These are phyloP conservation scores for Tylopilus sp. DNA, from an alignment of 768 basidiomycete species.

Conservation along the genomic window DNA sequence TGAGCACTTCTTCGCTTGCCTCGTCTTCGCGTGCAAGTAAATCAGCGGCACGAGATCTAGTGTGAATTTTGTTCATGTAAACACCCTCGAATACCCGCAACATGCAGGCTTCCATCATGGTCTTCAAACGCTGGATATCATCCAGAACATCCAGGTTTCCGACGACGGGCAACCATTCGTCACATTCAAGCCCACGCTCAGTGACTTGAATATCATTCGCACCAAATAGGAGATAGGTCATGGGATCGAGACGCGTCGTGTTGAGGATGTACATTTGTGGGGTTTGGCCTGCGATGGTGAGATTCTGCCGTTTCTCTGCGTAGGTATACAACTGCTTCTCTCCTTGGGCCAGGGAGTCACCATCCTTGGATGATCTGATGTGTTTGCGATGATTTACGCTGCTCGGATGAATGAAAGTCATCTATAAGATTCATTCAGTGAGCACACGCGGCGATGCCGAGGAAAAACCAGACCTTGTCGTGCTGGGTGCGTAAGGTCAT, in stretches of 20 bases:
- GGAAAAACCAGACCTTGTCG: slow-evolving; percentile 64
- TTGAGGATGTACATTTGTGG: slow-evolving; percentile 71
- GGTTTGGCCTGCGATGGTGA: slow-evolving; percentile 43
- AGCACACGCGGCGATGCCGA: slow-evolving; percentile 1
- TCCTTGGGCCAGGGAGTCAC: slow-evolving; percentile 20
- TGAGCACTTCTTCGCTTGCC: slow-evolving; percentile 47
- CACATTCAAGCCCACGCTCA: slow-evolving; percentile 76
- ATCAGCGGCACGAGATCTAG: slow-evolving; percentile 30
- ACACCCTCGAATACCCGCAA: slow-evolving; percentile 90
- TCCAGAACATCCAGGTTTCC: slow-evolving; percentile 74
- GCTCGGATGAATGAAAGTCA: slow-evolving; percentile 75
- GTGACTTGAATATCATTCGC: slow-evolving; percentile 73
- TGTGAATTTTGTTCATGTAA: slow-evolving; percentile 34
- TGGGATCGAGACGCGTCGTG: slow-evolving; percentile 81
- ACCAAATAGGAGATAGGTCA: slow-evolving; percentile 90
- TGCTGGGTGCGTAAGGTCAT: slow-evolving; percentile 67
- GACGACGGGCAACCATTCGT: slow-evolving; percentile 85
- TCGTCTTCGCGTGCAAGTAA: slow-evolving; percentile 47
- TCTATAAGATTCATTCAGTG: slow-evolving; percentile 38
- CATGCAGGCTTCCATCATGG: slow-evolving; percentile 77
- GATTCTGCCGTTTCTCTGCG: slow-evolving; percentile 79
- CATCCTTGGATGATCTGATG: slow-evolving; percentile 19
- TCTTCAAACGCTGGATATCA: slow-evolving; percentile 78
- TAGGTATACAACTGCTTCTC: slow-evolving; percentile 82
- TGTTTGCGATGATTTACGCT: slow-evolving; percentile 80